A percentile compares a stretch with the other conserved stretches of the same genome.
Evolutionary conservation across 129 eudicot species (phyloP).

Genomic region (Scalesia atractyloides): DNA sequence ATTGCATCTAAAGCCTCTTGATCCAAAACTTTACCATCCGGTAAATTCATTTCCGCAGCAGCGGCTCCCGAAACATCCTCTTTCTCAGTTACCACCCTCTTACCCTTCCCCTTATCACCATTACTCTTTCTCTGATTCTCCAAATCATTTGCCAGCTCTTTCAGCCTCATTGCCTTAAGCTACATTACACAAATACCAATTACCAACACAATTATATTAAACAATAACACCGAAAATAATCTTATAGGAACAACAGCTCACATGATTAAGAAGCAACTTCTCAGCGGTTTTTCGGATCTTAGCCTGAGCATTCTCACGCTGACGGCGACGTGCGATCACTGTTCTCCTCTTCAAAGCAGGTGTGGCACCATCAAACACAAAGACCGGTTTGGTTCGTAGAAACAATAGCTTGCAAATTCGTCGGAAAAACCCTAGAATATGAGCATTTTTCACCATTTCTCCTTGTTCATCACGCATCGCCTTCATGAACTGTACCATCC

Average conservation of each 20-base stretch:
- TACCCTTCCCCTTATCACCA: conserved; percentile 64
- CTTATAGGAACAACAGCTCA: conserved; percentile 31
- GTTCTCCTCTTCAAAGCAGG: conserved; percentile 86
- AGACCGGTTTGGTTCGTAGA: conserved; percentile 79
- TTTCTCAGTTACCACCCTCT: conserved; percentile 42
- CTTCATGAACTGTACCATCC: conserved; percentile 96
- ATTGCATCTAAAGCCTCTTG: conserved; percentile 77
- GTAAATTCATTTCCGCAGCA: conserved; percentile 14
- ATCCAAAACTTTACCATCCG: conserved; percentile 26
- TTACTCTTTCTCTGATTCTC: conserved; percentile 63
- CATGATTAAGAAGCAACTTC: conserved; percentile 81
- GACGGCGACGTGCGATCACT: conserved; percentile 77
- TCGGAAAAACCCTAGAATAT: conserved; percentile 81
- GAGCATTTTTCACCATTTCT: conserved; percentile 93
- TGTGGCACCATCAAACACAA: conserved; percentile 83
- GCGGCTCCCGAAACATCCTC: conserved; percentile 8
- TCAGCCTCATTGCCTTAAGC: conserved; percentile 74
- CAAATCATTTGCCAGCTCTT: conserved; percentile 71
- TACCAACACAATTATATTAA: no score
- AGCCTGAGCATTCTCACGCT: conserved; percentile 87
- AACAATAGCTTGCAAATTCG: conserved; percentile 84
- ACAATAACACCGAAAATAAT: no score
- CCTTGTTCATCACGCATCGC: conserved; percentile 98
- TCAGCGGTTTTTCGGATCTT: conserved; percentile 88
- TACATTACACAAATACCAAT: conserved; percentile 61